phyloP scores from a whole-genome alignment of 805 yeast species.

The Debaryomyces maramus region DNA sequence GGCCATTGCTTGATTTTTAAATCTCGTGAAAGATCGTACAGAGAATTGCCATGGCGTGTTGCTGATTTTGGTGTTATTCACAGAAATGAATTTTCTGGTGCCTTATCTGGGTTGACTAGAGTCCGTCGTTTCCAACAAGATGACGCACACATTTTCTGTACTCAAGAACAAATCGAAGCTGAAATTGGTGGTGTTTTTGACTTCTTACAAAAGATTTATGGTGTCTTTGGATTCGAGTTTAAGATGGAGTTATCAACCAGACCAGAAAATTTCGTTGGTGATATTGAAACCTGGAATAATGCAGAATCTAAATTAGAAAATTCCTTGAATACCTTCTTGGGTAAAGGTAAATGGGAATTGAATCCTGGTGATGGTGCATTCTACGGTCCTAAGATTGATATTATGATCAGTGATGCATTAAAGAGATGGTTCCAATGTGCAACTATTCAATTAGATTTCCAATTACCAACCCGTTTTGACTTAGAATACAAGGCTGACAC shows the following conservation, averaged over 20 bases:
- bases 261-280: conserved; percentile 96
- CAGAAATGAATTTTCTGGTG: conserved; percentile 96
- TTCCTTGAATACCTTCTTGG: conserved; percentile 74
- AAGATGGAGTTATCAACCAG: conserved; percentile 96
- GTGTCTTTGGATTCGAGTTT: conserved; percentile 91
- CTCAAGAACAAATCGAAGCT: conserved; percentile 80
- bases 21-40: conserved; percentile 89
- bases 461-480: conserved; percentile 91
- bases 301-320: conserved; percentile 85
- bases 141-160: conserved; percentile 98
- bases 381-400: conserved; percentile 95
- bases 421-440: conserved; percentile 99
- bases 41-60: conserved; percentile 98
- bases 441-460: conserved; percentile 98
- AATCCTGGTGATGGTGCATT: conserved; percentile 98
- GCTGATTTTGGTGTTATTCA: conserved; percentile 98
- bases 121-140: conserved; percentile 99
- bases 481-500: conserved; percentile 72
- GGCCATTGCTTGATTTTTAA: conserved; percentile 94
- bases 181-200: conserved; percentile 86
- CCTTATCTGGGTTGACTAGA: conserved; percentile 86
- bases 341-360: conserved; percentile 87
- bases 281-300: conserved; percentile 86
- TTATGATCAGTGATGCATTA: conserved; percentile 91
- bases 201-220: conserved; percentile 81